A percentile compares a stretch with the other conserved stretches of the same genome.
Evolutionary conservation across 768 basidiomycete genomes (phyloP).

Genomic region (Gautieria morchelliformis): DNA sequence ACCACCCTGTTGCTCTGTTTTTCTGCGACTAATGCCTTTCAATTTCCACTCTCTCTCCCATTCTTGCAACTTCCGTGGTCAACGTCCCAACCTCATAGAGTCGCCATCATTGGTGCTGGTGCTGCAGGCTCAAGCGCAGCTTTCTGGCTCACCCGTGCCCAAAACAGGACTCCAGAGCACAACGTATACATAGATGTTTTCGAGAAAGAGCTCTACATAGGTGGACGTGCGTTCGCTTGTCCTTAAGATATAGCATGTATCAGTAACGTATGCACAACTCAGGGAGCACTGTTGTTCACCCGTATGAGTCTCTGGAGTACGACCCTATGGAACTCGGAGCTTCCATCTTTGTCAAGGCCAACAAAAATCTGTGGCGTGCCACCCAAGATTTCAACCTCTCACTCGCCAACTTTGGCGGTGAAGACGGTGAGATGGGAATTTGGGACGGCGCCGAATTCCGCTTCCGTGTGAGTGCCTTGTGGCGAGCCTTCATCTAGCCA

Average conservation of each 20-base stretch:
- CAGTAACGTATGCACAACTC: neutral
- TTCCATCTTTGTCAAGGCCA: conserved; percentile 73
- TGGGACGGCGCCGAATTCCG: conserved; percentile 79
- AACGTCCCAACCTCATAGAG: conserved; percentile 28
- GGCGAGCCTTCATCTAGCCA: neutral
- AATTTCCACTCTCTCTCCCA: neutral
- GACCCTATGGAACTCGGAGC: conserved; percentile 76
- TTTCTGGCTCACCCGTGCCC: conserved; percentile 75
- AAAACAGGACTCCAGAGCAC: conserved; percentile 43
- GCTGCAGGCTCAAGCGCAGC: conserved; percentile 80
- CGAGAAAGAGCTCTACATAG: conserved; percentile 66
- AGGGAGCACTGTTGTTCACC: conserved; percentile 76
- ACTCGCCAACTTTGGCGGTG: conserved; percentile 34
- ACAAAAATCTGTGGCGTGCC: conserved; percentile 67
- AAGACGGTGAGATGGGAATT: conserved; percentile 44
- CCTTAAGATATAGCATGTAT: neutral
- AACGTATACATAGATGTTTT: conserved; percentile 78
- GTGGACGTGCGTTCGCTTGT: conserved; percentile 59
- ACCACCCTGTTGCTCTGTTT: neutral
- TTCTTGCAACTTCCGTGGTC: neutral
- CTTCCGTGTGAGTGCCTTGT: conserved; percentile 39
- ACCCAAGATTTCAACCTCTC: conserved; percentile 71
- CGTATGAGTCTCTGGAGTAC: conserved; percentile 50
- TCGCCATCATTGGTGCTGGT: conserved; percentile 88
- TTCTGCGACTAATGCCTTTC: neutral